Evolutionary conservation across 495 filamentous ascomycete genomes (phyloP), one percentile per base, ranked within the genome.

Genomic region (Chaetomium fimeti): DNA sequence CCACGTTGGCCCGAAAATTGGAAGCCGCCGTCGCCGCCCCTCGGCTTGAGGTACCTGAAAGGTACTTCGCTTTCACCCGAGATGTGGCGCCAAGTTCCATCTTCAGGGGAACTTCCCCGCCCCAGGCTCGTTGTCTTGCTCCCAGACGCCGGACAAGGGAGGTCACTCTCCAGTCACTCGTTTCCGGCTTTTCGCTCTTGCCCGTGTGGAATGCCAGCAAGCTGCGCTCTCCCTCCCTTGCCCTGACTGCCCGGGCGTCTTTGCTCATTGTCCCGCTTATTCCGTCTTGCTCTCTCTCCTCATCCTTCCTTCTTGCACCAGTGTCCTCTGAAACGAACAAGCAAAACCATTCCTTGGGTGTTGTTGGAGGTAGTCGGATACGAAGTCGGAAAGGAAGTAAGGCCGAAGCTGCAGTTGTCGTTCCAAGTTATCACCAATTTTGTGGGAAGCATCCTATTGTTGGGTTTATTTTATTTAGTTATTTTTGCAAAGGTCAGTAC

Each of bases 351-450:
- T 59, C 61, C 49, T 62, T 63, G 62, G 74, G 74, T 71, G 74
- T 76, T 73, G 74, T 74, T 67, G 74, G 74, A 64, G 63, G 66
- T 60, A 64, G 61, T 51, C 38, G 62, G 59, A 65, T 27, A 28
- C 24, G 60, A 59, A 54, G 49, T 62, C 40, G 49, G 40, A 62
- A 62, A 11, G 60, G 24, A 45, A 38, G 60, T 12, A 45, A 15
- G 60, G 60, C 56, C 51, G 60, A 61, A 32, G 60, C 51, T 62
- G 60, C 27, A 58, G 66, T 66, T 63, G 65, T 64, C 57, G 63
- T 42, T 57, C 28, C 4, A 56, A 63, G 16, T 43, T 15, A 62
- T 56, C 27, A 43, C 2, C 20, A 52, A n/a, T 32, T 40, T 24
- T 52, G 20, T 58, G 52, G 54, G 24, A 40, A 56, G 32, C 0